Evolutionary conservation across 2,329 filamentous ascomycete genomes (phyloP).

Genomic region (Fusarium musae): DNA sequence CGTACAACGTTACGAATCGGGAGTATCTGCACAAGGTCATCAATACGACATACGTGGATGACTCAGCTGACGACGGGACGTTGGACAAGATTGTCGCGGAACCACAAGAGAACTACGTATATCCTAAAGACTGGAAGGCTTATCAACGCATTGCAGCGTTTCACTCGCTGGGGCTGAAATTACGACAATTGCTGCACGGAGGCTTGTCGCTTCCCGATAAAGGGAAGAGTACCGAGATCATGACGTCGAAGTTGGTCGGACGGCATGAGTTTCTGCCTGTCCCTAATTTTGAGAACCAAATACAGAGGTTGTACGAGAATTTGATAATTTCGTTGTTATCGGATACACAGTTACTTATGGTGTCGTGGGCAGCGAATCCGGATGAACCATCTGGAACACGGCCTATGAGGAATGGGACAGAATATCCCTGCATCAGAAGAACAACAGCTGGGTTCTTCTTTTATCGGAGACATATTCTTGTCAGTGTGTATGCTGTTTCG

Average conservation of each 20-base stretch:
- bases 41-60: constrained; percentile 14
- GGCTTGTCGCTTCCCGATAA: background rate
- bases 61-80: constrained; percentile 5
- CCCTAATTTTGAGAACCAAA: background rate
- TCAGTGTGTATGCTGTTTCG: constrained; percentile 8
- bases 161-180: constrained; percentile 11
- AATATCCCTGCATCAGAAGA: constrained; percentile 16
- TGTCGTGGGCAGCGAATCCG: constrained; percentile 25
- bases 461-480: constrained; percentile 18
- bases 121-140: background rate
- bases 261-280: constrained; percentile 24
- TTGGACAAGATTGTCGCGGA: constrained; percentile 13
- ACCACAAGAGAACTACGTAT: constrained; percentile 20
- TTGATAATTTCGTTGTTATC: constrained; percentile 29
- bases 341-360: constrained; percentile 21
- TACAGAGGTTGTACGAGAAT: constrained; percentile 22
- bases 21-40: constrained; percentile 26
- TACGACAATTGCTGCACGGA: constrained; percentile 20
- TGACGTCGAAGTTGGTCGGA: constrained; percentile 4
- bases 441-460: constrained; percentile 6
- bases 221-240: background rate
- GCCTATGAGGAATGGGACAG: background rate
- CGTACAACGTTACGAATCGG: constrained; percentile 11
- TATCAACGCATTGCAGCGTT: constrained; percentile 21
- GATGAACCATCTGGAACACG: constrained; percentile 4